Evolutionary conservation across 2,329 filamentous ascomycete genomes (phyloP), one percentile per base, ranked within the genome.

Genomic region (Penicillium fuscoglaucum): DNA sequence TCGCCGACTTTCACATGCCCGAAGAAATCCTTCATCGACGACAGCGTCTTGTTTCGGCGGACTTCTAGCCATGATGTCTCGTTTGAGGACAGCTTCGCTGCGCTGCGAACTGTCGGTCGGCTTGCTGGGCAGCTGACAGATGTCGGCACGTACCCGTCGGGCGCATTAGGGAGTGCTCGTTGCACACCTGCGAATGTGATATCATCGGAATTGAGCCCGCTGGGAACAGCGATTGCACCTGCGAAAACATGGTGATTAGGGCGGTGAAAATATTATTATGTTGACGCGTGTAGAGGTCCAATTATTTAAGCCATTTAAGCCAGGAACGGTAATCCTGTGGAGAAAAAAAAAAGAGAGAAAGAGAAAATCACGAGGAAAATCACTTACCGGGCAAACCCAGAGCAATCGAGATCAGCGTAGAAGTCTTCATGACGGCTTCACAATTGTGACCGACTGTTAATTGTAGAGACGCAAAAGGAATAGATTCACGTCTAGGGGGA

Each of bases 51-150:
- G 60, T 84, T 84, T 61, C 91, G 84, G 58, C 93, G 85, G 59
- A 80, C 81, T 53, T 84, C 70, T 7, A 96, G 81, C 92, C 93
- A 98, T 71, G 82, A 78, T 31, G 80, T 82, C 77, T 98, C 93
- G 52, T 88, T 80, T 17, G 80, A 65, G 6, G 91, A 95, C 15
- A 96, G 78, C 0, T 70, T 70, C 39, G 76, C 76, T 48, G 90
- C 90, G 31, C 75, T 75, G 63, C 93, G 87, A 52, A 96, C 84
- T 0, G 80, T 81, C 0, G 93, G 93, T 49, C 85, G 82, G 24
- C 78, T 79, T 9, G 80, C 77, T 3, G 92, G 91, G 69, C 93
- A 97, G 62, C 83, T 75, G 41, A 90, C 88, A 2, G 75, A 71
- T 29, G 82, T 78, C 0, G 93, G 93, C 2, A 86, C 84, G 73